phyloP scores from a whole-genome alignment of 148 eudicot genomes.

The Amaranthus cruentus region DNA sequence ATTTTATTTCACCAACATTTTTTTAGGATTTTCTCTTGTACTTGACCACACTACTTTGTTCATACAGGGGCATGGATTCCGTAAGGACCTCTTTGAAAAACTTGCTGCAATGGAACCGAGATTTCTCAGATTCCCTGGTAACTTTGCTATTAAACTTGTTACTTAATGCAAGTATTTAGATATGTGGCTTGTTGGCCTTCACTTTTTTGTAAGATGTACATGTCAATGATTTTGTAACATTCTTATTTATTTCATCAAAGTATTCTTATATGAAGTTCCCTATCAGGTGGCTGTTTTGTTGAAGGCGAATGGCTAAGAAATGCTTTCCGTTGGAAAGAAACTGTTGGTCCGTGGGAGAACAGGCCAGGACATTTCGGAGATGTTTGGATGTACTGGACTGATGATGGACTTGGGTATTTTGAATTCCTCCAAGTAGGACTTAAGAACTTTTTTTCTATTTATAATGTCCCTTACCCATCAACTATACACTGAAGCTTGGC shows the following conservation, averaged over 20 bases:
- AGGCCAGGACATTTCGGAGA: slow-evolving; percentile 86
- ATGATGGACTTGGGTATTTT: slow-evolving; percentile 77
- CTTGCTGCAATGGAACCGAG: slow-evolving; percentile 70
- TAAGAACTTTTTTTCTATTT: neutral
- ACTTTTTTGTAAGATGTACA: neutral
- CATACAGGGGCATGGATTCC: slow-evolving; percentile 87
- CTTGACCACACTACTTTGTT: neutral
- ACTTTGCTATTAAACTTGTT: neutral
- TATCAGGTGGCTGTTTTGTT: slow-evolving; percentile 81
- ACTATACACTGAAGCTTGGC: neutral
- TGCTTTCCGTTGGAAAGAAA: slow-evolving; percentile 87
- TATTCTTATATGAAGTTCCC: slow-evolving; percentile 7
- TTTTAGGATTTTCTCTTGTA: slow-evolving; percentile 3
- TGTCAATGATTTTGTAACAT: neutral
- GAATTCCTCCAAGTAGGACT: slow-evolving; percentile 69
- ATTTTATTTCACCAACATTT: neutral
- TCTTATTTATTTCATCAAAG: slow-evolving; percentile 6
- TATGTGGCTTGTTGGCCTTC: neutral
- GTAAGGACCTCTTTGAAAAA: slow-evolving; percentile 70
- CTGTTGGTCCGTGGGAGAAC: slow-evolving; percentile 83
- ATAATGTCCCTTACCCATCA: neutral
- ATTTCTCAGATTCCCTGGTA: slow-evolving; percentile 96
- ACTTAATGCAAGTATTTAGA: neutral
- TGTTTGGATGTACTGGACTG: slow-evolving; percentile 84
- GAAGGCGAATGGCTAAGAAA: slow-evolving; percentile 72